Base-by-base conservation (phyloP, 2,329 filamentous ascomycete species). In the Seiridium cupressi region DNA sequence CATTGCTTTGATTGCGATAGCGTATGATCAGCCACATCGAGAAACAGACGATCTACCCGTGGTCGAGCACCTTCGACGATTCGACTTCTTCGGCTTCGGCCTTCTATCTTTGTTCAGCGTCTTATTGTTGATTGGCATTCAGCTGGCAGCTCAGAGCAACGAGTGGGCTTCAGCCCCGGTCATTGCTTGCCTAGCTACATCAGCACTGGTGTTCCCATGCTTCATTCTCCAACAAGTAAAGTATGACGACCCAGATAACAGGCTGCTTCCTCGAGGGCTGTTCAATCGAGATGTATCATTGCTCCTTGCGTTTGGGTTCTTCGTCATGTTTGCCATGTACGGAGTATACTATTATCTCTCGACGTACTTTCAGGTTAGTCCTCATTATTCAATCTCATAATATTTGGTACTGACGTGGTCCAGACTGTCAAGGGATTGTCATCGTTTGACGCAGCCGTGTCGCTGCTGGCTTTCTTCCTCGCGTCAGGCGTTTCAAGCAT, bases 281-380 rank as follows among this genome's bases (percentile, higher is more conserved):
- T 55, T 61, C 35, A 54, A 40, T 18, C 47, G 59, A 34, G 59
- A 61, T 11, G 44, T 61, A 8, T 58, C 59, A 13, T 34, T 61
- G 6, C 55, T 61, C 5, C 49, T 61, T 10, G 59, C 55, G 8
- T 61, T 61, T 40, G 59, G 59, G 1, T 61, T 61, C 36, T 61
- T 58, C 34, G 46, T 54, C 2, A 61, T 58, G 59, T 61, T 61
- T 51, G 59, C 59, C 34, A 61, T 61, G 59, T 61, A 58, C 9
- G 49, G 59, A 26, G 59, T 61, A 4, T 61, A 58, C 9, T 61
- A 61, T 46, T 61, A 61, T 42, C 26, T 61, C 3, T 58, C 59
- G 31, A 61, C 59, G 26, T 61, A 61, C 34, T 61, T 58, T 11
- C 59, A 61, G 44, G 55, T 61, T 8, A 46, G 55, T 8, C 13